phyloP scores from a whole-genome alignment of 2,329 filamentous ascomycete species.

The Nothophoma quercina region DNA sequence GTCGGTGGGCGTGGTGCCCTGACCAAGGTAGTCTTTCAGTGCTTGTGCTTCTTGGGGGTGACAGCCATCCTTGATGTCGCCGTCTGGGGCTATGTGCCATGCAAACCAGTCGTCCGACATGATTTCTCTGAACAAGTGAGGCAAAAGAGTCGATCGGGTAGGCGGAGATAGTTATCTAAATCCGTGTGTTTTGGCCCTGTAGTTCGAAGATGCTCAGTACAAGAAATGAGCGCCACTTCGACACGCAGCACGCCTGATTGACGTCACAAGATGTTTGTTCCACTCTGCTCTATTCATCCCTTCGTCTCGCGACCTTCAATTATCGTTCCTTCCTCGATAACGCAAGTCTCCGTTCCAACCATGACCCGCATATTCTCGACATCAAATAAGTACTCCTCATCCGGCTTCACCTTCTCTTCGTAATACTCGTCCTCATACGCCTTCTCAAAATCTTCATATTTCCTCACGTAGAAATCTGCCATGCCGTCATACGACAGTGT shows the following conservation, averaged over 20 bases:
- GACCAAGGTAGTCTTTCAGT: conserved; percentile 15
- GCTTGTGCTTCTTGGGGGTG: conserved; percentile 19
- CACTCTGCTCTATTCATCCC: neutral
- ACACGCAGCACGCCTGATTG: neutral
- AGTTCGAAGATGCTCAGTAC: no score
- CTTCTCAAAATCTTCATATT: conserved; percentile 33
- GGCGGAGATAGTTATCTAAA: no score
- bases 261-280: neutral
- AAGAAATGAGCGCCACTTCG: no score
- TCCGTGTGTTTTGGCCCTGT: no score
- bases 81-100: conserved; percentile 11
- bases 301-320: neutral
- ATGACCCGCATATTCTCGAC: conserved; percentile 18
- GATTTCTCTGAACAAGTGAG: neutral
- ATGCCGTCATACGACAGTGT: conserved; percentile 30
- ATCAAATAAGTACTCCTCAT: conserved; percentile 34
- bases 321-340: conserved; percentile 7
- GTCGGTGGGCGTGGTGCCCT: conserved; percentile 2
- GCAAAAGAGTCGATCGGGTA: no score
- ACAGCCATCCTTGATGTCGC: conserved; percentile 12
- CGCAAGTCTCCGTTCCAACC: conserved; percentile 9
- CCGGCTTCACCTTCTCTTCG: conserved; percentile 25
- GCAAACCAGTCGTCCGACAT: conserved; percentile 16
- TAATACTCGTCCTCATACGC: conserved; percentile 36
- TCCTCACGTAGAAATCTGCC: conserved; percentile 36